Evolutionary conservation across 2,329 filamentous ascomycete genomes (phyloP).

Genomic region (Plenodomus lindquistii): DNA sequence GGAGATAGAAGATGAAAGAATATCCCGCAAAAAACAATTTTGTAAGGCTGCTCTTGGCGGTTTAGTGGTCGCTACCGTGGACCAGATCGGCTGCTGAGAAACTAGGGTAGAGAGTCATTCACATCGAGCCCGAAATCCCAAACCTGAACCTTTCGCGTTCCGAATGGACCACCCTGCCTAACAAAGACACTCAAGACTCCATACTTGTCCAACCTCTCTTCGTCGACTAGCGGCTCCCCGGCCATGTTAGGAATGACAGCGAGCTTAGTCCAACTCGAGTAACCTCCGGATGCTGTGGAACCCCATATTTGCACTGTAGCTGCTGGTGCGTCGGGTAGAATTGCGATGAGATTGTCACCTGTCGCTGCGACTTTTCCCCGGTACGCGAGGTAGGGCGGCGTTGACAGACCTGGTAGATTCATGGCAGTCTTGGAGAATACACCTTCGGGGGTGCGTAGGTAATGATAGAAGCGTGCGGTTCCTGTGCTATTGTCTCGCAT

Average conservation of each 20-base stretch:
- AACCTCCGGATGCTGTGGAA: constrained; percentile 31
- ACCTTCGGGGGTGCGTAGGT: constrained; percentile 31
- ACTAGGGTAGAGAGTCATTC: neutral
- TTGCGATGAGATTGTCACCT: constrained; percentile 33
- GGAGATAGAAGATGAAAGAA: neutral
- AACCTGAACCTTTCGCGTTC: constrained; percentile 37
- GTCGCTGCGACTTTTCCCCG: constrained; percentile 35
- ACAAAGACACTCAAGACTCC: constrained; percentile 39
- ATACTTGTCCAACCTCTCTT: constrained; percentile 29
- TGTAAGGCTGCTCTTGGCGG: neutral
- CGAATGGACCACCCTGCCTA: constrained; percentile 40
- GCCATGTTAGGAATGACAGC: constrained; percentile 35
- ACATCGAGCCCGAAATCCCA: constrained; percentile 38
- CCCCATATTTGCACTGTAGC: constrained; percentile 32
- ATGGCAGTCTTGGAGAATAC: constrained; percentile 39
- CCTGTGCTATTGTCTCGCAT: constrained; percentile 50
- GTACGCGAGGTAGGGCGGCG: constrained; percentile 38
- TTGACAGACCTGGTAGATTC: constrained; percentile 31
- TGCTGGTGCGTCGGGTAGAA: constrained; percentile 37
- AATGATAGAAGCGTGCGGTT: constrained; percentile 37
- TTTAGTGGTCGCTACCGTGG: no score
- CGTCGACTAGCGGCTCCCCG: constrained; percentile 38
- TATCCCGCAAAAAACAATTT: neutral
- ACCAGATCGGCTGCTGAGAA: neutral
- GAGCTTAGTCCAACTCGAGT: constrained; percentile 36